Conservation (phyloP, 495 filamentous ascomycete genomes). For the Penicillium paxilli region DNA sequence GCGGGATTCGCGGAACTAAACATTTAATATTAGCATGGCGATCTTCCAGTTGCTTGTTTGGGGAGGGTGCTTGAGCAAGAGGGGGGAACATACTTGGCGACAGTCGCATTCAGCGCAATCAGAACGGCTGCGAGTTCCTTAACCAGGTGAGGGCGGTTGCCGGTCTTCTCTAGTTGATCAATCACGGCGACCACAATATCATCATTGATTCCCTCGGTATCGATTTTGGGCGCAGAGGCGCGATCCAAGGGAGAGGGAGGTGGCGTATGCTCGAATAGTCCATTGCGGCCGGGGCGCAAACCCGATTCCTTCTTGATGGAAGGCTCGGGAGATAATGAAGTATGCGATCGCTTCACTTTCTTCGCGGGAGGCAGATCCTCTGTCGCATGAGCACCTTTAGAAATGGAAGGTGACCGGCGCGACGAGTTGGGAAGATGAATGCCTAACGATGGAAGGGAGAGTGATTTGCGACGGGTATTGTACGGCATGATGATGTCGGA, state of each 20-base stretch:
- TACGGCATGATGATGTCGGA: constrained; percentile 71
- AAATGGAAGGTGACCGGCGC: constrained; percentile 65
- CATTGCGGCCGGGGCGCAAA: constrained; percentile 48
- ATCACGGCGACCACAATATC: constrained; percentile 94
- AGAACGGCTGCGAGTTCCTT: constrained; percentile 90
- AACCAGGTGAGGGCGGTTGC: constrained; percentile 89
- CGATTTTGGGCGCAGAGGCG: constrained; percentile 63
- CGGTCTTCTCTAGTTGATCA: constrained; percentile 85
- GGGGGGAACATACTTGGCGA: constrained; percentile 74
- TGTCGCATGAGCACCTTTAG: constrained; percentile 51
- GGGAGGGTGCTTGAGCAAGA: not conserved
- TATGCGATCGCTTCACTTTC: constrained; percentile 82
- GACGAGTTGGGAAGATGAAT: constrained; percentile 84
- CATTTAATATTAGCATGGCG: constrained; percentile 32
- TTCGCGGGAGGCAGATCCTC: constrained; percentile 69
- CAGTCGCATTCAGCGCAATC: constrained; percentile 71
- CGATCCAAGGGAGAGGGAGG: constrained; percentile 75
- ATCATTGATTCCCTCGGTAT: constrained; percentile 87
- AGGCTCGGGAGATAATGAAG: constrained; percentile 54
- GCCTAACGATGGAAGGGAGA: constrained; percentile 90
- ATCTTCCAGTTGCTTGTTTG: not conserved
- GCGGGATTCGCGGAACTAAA: constrained; percentile 90
- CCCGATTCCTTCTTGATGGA: constrained; percentile 34
- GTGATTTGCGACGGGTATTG: constrained; percentile 95
- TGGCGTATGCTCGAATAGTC: constrained; percentile 71